These are phyloP conservation scores for Cladosporium sp. DNA, from an alignment of 2,329 filamentous ascomycete species.

Conservation along the genomic window DNA sequence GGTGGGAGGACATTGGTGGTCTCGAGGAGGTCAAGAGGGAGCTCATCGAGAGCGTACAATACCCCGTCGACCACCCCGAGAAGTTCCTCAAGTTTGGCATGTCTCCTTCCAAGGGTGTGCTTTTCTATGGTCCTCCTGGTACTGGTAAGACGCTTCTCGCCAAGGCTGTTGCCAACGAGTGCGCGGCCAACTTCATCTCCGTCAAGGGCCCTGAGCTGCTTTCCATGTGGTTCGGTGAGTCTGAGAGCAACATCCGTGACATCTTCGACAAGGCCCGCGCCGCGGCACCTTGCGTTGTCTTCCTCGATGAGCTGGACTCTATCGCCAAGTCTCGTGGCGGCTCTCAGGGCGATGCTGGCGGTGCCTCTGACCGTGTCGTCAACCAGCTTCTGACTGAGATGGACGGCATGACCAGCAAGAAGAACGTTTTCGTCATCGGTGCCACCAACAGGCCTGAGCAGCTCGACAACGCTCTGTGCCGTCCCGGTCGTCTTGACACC, in stretches of 20 bases:
- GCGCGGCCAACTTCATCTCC: slow-evolving; percentile 98
- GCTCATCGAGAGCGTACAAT: slow-evolving; percentile 97
- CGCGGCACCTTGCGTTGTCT: slow-evolving; percentile 95
- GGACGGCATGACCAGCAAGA: slow-evolving; percentile 99
- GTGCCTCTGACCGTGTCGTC: slow-evolving; percentile 98
- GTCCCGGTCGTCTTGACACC: slow-evolving; percentile 96
- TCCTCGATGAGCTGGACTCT: slow-evolving; percentile 96
- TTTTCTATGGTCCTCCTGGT: slow-evolving; percentile 98
- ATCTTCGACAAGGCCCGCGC: slow-evolving; percentile 99
- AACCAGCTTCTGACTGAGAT: slow-evolving; percentile 99
- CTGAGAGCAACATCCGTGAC: slow-evolving; percentile 98
- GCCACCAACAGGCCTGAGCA: slow-evolving; percentile 98
- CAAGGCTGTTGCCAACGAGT: slow-evolving; percentile 99
- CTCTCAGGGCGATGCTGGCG: slow-evolving; percentile 89
- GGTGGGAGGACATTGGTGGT: slow-evolving; percentile 99
- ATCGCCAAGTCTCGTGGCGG: slow-evolving; percentile 99
- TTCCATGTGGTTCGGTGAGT: slow-evolving; percentile 99
- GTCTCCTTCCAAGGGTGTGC: slow-evolving; percentile 92
- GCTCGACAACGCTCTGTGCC: slow-evolving; percentile 94
- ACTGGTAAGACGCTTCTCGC: slow-evolving; percentile 99
- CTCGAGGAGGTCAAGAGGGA: slow-evolving; percentile 98
- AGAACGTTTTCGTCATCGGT: slow-evolving; percentile 99
- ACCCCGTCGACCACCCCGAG: slow-evolving; percentile 97
- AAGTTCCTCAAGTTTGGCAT: slow-evolving; percentile 99
- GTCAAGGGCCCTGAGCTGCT: slow-evolving; percentile 97